A percentile compares a stretch with the other conserved stretches of the same genome.
Evolutionary conservation across 2,329 filamentous ascomycete species (phyloP).

Genomic region (Sarocladium kiliense): DNA sequence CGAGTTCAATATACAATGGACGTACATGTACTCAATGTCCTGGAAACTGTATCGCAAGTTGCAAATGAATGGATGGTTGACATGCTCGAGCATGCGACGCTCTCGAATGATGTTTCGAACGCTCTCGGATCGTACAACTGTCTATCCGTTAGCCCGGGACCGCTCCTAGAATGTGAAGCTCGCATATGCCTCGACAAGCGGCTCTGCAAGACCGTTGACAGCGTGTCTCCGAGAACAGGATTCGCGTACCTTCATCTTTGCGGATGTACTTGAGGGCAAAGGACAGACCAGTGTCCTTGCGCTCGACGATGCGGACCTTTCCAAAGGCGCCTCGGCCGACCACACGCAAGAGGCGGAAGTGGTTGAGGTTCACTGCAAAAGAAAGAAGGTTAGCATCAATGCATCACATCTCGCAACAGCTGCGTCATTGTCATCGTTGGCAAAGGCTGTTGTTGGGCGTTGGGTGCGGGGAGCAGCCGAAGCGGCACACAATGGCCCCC

Average conservation of each 20-base stretch:
- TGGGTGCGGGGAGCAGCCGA: conserved; percentile 4
- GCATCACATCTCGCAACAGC: conserved; percentile 9
- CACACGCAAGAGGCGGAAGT: conserved; percentile 90
- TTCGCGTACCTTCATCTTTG: conserved; percentile 86
- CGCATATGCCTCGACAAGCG: neutral
- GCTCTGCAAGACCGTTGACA: neutral
- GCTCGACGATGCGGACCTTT: conserved; percentile 97
- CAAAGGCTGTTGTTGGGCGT: conserved; percentile 10
- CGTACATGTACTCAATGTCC: conserved; percentile 97
- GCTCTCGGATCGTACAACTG: conserved; percentile 95
- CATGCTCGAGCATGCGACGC: conserved; percentile 93
- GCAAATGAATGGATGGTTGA: conserved; percentile 97
- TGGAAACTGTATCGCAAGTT: conserved; percentile 99
- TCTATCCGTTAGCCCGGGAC: conserved; percentile 14
- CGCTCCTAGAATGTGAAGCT: neutral
- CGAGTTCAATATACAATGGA: neutral
- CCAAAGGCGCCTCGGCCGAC: conserved; percentile 98
- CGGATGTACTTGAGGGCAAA: conserved; percentile 98
- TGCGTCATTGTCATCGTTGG: conserved; percentile 1
- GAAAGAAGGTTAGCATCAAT: neutral
- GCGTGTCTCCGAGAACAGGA: neutral
- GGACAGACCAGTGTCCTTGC: conserved; percentile 88
- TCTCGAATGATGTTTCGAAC: conserved; percentile 98
- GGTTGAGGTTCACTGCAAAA: conserved; percentile 81
- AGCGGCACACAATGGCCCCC: conserved; percentile 1